Percentiles rank a stretch among this genome's conserved stretches.
Evolutionary conservation across 805 yeast species (phyloP).

Genomic region (Candida corydali): DNA sequence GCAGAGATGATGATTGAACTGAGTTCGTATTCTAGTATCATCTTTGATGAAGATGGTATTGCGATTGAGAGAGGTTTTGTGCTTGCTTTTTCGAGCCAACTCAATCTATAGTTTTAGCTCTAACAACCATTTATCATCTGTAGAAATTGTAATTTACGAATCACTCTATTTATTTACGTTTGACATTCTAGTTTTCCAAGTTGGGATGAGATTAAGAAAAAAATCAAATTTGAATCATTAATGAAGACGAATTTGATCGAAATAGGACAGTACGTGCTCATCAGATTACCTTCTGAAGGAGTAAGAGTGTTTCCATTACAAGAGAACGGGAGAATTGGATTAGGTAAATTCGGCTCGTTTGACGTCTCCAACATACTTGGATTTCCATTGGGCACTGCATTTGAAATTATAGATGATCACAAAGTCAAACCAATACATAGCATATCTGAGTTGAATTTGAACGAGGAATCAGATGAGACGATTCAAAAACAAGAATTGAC

Average conservation of each 20-base stretch:
- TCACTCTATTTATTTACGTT: too few relatives aligned
- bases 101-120: too few relatives aligned
- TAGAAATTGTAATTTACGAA: too few relatives aligned
- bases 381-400: constrained; percentile 80
- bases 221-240: background rate
- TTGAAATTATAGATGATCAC: constrained; percentile 67
- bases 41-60: too few relatives aligned
- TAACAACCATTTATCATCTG: too few relatives aligned
- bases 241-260: constrained; percentile 28
- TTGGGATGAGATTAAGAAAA: constrained; percentile 1
- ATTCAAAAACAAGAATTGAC: constrained; percentile 37
- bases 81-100: too few relatives aligned
- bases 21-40: too few relatives aligned
- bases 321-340: constrained; percentile 54
- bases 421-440: constrained; percentile 47
- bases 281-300: constrained; percentile 80
- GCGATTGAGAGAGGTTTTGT: too few relatives aligned
- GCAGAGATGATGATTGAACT: too few relatives aligned
- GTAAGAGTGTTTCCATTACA: constrained; percentile 66
- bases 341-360: constrained; percentile 93
- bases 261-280: constrained; percentile 52
- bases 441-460: constrained; percentile 20
- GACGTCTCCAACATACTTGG: constrained; percentile 72
- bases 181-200: too few relatives aligned
- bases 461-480: constrained; percentile 19